Conservation (phyloP, 139 green algal genomes). For the Coelastrella sp. region DNA sequence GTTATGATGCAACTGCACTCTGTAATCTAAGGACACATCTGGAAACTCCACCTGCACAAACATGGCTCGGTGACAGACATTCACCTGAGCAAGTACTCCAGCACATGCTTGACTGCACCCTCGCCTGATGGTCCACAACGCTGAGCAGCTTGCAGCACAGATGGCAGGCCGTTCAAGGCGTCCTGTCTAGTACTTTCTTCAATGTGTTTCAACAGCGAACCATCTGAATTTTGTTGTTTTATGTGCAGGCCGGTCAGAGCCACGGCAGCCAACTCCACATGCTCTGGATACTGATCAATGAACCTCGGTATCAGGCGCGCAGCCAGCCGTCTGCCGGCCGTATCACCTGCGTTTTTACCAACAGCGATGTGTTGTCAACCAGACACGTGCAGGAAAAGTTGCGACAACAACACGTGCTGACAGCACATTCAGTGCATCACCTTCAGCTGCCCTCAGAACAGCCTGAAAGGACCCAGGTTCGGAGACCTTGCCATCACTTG, state of each 20-base stretch:
- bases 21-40: no score
- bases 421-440: not conserved
- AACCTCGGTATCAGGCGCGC: slow-evolving; percentile 67
- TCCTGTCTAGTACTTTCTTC: slow-evolving; percentile 48
- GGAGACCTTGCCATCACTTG: not conserved
- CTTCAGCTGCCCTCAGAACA: slow-evolving; percentile 26
- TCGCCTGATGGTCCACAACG: not conserved
- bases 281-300: slow-evolving; percentile 54
- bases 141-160: slow-evolving; percentile 51
- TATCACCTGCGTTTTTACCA: slow-evolving; percentile 40
- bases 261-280: slow-evolving; percentile 42
- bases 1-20: no score
- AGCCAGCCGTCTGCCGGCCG: slow-evolving; percentile 53
- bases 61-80: not conserved
- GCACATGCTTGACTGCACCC: slow-evolving; percentile 49
- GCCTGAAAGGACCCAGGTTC: not conserved
- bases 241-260: slow-evolving; percentile 49
- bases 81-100: slow-evolving; percentile 53
- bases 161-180: slow-evolving; percentile 55
- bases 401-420: not conserved
- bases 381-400: no score
- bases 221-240: not conserved
- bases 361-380: no score
- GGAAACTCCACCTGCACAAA: no score
- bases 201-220: not conserved